These are phyloP conservation scores for Leccinum truebloodii DNA, from an alignment of 768 basidiomycete genomes.

Conservation along the genomic window DNA sequence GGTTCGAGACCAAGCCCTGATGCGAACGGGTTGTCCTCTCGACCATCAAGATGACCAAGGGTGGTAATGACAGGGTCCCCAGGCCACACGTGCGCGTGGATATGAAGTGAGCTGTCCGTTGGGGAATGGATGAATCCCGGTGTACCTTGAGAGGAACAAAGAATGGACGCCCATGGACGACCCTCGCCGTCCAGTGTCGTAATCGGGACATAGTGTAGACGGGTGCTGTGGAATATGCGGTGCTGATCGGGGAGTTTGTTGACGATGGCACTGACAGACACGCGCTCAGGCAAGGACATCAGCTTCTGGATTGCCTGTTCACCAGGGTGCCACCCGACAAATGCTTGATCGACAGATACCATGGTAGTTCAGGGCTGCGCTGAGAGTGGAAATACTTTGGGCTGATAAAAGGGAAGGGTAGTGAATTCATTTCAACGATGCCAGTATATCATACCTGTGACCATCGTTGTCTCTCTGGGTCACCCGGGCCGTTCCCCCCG, in stretches of 20 bases:
- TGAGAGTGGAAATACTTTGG: neutral
- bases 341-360: slow-evolving; percentile 16
- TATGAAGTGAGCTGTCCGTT: slow-evolving; percentile 17
- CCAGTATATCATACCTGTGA: neutral
- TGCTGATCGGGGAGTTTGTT: slow-evolving; percentile 33
- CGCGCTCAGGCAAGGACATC: slow-evolving; percentile 24
- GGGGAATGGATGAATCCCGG: slow-evolving; percentile 33
- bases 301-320: slow-evolving; percentile 30
- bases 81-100: slow-evolving; percentile 33
- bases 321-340: slow-evolving; percentile 46
- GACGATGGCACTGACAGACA: slow-evolving; percentile 26
- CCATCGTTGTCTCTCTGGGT: neutral
- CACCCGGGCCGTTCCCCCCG: neutral
- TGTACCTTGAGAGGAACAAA: slow-evolving; percentile 29
- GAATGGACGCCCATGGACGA: slow-evolving; percentile 36
- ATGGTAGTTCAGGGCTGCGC: neutral
- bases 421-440: neutral
- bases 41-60: slow-evolving; percentile 15
- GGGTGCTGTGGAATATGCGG: slow-evolving; percentile 32
- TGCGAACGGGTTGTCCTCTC: slow-evolving; percentile 35
- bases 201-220: slow-evolving; percentile 33
- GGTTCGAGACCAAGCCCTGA: slow-evolving; percentile 65
- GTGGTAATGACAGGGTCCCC: slow-evolving; percentile 56
- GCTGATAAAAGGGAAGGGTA: too few species aligned
- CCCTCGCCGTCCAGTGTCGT: slow-evolving; percentile 34